Evolutionary conservation across 768 basidiomycete species (phyloP).

Genomic region (Clavaria fumosa): DNA sequence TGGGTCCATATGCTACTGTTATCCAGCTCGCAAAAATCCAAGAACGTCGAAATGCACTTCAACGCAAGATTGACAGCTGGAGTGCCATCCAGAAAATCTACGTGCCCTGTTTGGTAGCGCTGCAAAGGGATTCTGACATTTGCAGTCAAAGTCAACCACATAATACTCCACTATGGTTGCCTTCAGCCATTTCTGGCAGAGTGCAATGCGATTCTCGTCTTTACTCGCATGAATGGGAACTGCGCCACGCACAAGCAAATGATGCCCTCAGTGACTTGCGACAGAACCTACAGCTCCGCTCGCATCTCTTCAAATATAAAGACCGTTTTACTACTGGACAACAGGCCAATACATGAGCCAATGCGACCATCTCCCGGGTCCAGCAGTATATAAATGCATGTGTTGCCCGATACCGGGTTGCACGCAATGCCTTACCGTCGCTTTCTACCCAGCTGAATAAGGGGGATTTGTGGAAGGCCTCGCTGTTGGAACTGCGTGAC

Average conservation of each 20-base stretch:
- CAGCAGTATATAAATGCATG: background rate
- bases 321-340: background rate
- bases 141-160: background rate
- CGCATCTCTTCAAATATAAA: background rate
- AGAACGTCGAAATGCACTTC: background rate
- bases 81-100: background rate
- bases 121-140: background rate
- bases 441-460: too few relatives aligned
- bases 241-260: slow-evolving; percentile 12
- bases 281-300: background rate
- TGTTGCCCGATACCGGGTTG: too few relatives aligned
- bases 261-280: slow-evolving; percentile 13
- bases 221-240: slow-evolving; percentile 5
- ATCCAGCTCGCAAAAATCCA: background rate
- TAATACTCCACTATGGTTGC: background rate
- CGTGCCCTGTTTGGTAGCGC: background rate
- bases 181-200: slow-evolving; percentile 4
- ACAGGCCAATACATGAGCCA: background rate
- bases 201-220: slow-evolving; percentile 2
- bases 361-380: background rate
- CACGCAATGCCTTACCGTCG: too few relatives aligned
- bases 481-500: too few relatives aligned
- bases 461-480: too few relatives aligned
- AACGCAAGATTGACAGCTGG: background rate
- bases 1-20: background rate